These are phyloP conservation scores for Trichosanthes truncata DNA, from an alignment of 306 rosid species.

Conservation along the genomic window DNA sequence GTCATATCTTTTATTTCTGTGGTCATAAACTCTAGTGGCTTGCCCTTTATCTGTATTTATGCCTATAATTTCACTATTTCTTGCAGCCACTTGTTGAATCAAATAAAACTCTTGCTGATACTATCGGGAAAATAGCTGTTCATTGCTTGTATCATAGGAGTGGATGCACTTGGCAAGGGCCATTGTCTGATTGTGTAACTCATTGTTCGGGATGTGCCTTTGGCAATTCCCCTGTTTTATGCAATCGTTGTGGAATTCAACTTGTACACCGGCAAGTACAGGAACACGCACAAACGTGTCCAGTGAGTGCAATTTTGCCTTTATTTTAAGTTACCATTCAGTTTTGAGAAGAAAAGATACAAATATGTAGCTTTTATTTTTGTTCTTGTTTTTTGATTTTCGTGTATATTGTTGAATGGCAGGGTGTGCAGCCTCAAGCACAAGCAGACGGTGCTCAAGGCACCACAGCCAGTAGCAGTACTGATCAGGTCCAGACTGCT, in stretches of 20 bases:
- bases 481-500: constrained; percentile 43
- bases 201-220: constrained; percentile 86
- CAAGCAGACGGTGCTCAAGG: constrained; percentile 36
- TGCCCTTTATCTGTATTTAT: neutral
- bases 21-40: neutral
- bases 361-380: neutral
- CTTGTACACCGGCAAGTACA: constrained; percentile 92
- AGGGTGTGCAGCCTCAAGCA: constrained; percentile 75
- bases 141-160: constrained; percentile 90
- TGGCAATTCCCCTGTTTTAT: constrained; percentile 91
- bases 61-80: constrained; percentile 5
- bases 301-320: constrained; percentile 38
- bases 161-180: constrained; percentile 96
- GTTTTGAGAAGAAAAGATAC: neutral
- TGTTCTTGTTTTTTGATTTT: neutral
- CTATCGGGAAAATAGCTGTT: constrained; percentile 84
- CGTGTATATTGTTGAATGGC: constrained; percentile 17
- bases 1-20: constrained; percentile 22
- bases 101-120: constrained; percentile 73
- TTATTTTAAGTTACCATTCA: neutral
- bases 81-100: constrained; percentile 80
- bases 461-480: constrained; percentile 35
- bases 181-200: constrained; percentile 64
- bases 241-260: constrained; percentile 86
- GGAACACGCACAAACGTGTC: constrained; percentile 84